Conservation (phyloP, 257 asterid genomes). For the Orobanche coerulescens region DNA sequence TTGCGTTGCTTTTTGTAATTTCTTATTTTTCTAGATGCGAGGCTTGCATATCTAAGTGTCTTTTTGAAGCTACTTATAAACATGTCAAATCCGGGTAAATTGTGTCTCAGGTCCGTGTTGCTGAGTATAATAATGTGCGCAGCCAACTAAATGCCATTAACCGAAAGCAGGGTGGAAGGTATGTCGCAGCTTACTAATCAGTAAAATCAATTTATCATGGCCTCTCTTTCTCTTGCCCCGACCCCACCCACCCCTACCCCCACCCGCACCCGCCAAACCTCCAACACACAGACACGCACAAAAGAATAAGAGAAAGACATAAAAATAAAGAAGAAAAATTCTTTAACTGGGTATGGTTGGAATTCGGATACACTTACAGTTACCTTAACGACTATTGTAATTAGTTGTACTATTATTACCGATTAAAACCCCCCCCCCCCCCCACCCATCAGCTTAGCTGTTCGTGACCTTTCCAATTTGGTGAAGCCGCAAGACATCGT, state of each 20-base stretch:
- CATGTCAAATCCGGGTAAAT: constrained; percentile 25
- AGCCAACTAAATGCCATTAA: constrained; percentile 89
- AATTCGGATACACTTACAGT: background rate
- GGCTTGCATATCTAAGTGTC: background rate
- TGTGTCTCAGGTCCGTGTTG: constrained; percentile 65
- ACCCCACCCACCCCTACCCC: no score
- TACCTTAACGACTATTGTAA: background rate
- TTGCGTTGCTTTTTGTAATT: background rate
- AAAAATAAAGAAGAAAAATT: no score
- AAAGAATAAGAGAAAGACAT: no score
- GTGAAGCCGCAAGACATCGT: constrained; percentile 67
- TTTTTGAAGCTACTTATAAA: constrained; percentile 1
- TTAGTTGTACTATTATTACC: background rate
- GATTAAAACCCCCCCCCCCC: no score
- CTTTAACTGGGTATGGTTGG: background rate
- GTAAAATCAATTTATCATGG: no score
- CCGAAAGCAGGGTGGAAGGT: constrained; percentile 87
- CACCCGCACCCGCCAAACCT: no score
- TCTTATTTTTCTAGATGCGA: background rate
- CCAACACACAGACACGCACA: no score
- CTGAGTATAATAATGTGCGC: constrained; percentile 79
- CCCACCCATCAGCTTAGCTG: constrained; percentile 94
- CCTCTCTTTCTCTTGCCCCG: no score
- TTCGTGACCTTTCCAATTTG: constrained; percentile 85
- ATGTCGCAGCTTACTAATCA: constrained; percentile 17